Percentiles rank a stretch among this genome's conserved stretches.
These are phyloP conservation scores for Pelargonium hybrid DNA, from an alignment of 441 rosid species.

Conservation along the genomic window DNA sequence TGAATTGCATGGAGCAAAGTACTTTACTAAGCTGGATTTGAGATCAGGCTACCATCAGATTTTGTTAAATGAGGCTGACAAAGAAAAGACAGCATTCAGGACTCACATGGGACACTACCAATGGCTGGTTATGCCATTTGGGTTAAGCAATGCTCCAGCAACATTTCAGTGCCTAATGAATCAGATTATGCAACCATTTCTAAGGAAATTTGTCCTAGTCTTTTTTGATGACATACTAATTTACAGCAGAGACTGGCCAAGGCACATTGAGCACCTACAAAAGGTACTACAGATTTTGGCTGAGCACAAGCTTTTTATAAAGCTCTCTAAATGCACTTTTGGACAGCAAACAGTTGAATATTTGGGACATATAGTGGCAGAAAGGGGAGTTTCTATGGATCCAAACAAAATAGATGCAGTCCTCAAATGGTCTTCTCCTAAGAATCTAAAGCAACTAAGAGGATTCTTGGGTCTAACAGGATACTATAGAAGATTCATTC, in stretches of 20 bases:
- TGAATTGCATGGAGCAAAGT: background rate
- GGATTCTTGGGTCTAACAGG: too few relatives aligned
- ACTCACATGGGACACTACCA: background rate
- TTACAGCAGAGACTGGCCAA: background rate
- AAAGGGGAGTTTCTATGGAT: too few relatives aligned
- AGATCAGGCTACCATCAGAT: background rate
- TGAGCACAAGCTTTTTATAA: background rate
- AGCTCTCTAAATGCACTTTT: too few relatives aligned
- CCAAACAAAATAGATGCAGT: too few relatives aligned
- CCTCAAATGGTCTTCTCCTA: too few relatives aligned
- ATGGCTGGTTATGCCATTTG: background rate
- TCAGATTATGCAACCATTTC: background rate
- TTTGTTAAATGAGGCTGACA: background rate
- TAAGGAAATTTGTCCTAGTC: background rate
- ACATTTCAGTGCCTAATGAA: background rate
- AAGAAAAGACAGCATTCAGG: background rate
- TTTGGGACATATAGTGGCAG: too few relatives aligned
- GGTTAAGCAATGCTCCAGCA: background rate
- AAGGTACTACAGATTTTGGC: background rate
- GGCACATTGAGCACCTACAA: background rate
- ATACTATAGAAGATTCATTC: too few relatives aligned
- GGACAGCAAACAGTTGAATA: too few relatives aligned
- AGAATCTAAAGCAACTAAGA: too few relatives aligned
- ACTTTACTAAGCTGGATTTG: background rate
- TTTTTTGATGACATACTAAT: background rate